These are phyloP conservation scores for Miscanthus sacchariflorus DNA, from an alignment of 202 grass and related monocot genomes.

Conservation along the genomic window DNA sequence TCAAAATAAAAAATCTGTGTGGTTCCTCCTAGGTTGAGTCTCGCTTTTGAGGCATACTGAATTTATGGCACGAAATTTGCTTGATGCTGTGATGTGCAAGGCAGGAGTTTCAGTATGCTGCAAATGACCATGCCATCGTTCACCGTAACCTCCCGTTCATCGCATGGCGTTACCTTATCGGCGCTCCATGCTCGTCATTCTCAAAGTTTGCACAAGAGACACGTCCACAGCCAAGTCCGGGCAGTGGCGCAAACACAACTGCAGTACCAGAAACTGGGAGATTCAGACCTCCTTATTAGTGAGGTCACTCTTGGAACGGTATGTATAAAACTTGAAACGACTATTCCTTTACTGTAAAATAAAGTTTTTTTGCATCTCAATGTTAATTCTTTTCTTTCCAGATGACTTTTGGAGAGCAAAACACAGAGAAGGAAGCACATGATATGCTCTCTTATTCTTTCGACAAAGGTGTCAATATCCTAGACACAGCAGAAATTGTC, in stretches of 20 bases:
- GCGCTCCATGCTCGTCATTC: not conserved
- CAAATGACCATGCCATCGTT: constrained; percentile 48
- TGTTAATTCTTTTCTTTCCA: constrained; percentile 30
- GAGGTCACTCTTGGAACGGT: constrained; percentile 92
- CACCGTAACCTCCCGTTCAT: constrained; percentile 8
- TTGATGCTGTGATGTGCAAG: constrained; percentile 7
- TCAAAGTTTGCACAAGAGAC: constrained; percentile 13
- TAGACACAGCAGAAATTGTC: constrained; percentile 87
- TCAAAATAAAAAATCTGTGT: not conserved
- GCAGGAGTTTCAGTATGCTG: constrained; percentile 40
- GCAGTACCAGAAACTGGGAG: constrained; percentile 80
- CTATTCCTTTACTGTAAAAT: not conserved
- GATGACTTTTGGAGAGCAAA: constrained; percentile 99
- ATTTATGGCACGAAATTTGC: not conserved
- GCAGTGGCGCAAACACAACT: constrained; percentile 34
- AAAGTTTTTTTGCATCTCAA: not conserved
- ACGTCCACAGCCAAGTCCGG: not conserved
- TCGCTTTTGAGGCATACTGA: not conserved
- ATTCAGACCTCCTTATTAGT: constrained; percentile 85
- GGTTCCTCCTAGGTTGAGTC: not conserved
- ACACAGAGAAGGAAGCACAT: constrained; percentile 92
- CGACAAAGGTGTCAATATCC: constrained; percentile 70
- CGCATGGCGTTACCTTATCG: not conserved
- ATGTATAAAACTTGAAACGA: constrained; percentile 20
- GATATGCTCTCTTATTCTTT: constrained; percentile 73